Conservation (phyloP, 305 asterid species). For the Ilex paraguariensis region DNA sequence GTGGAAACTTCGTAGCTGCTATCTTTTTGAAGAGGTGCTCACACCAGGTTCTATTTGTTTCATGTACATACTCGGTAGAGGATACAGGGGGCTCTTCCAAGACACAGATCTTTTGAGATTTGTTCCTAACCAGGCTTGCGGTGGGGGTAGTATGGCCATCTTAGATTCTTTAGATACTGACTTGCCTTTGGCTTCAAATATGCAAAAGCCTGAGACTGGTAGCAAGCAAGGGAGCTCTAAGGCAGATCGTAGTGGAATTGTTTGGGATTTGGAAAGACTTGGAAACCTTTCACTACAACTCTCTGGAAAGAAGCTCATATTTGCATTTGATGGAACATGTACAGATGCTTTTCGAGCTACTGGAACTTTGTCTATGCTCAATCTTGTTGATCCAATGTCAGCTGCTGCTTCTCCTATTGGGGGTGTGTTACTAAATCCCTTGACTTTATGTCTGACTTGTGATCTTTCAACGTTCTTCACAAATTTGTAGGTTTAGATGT, state of each 20-base stretch:
- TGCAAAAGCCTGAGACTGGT: slow-evolving; percentile 68
- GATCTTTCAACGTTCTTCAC: neutral
- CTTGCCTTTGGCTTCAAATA: slow-evolving; percentile 50
- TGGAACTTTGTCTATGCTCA: slow-evolving; percentile 89
- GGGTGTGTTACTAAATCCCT: slow-evolving; percentile 47
- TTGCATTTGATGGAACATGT: slow-evolving; percentile 98
- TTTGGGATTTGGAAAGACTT: slow-evolving; percentile 92
- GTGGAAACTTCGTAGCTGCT: slow-evolving; percentile 94
- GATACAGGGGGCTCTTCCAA: slow-evolving; percentile 96
- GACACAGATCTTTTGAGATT: slow-evolving; percentile 82
- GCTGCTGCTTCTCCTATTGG: slow-evolving; percentile 99
- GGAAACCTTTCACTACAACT: slow-evolving; percentile 82
- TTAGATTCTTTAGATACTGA: slow-evolving; percentile 94
- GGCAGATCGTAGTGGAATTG: slow-evolving; percentile 89
- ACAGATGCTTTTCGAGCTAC: slow-evolving; percentile 79
- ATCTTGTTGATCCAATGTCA: slow-evolving; percentile 97
- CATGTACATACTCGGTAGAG: slow-evolving; percentile 97
- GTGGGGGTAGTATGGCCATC: slow-evolving; percentile 99
- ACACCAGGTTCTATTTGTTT: slow-evolving; percentile 96
- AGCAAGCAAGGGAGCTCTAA: slow-evolving; percentile 72
- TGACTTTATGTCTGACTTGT: slow-evolving; percentile 10
- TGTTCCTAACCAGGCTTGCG: slow-evolving; percentile 98
- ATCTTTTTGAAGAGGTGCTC: slow-evolving; percentile 97
- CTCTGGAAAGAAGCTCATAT: slow-evolving; percentile 89
- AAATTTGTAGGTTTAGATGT: too few species aligned